phyloP scores from a whole-genome alignment of 179 eudicot species.

The Silene vulgaris region DNA sequence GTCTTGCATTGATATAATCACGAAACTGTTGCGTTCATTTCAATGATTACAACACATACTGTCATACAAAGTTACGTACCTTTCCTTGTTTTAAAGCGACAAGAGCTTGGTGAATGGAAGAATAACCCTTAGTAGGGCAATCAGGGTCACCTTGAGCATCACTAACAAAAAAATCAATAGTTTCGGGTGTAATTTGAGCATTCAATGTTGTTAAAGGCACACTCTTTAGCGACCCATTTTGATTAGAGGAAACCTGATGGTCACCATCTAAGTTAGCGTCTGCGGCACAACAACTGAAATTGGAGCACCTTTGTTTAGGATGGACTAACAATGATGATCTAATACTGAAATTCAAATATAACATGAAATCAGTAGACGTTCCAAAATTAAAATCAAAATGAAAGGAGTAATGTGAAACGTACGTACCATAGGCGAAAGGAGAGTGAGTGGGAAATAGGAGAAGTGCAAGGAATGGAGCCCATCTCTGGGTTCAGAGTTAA shows the following conservation, averaged over 20 bases:
- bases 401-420: neutral
- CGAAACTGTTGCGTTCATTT: neutral
- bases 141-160: slow-evolving; percentile 98
- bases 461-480: slow-evolving; percentile 37
- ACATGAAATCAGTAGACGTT: neutral
- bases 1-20: neutral
- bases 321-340: slow-evolving; percentile 26
- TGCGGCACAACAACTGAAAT: slow-evolving; percentile 45
- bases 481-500: slow-evolving; percentile 20
- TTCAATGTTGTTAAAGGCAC: slow-evolving; percentile 44
- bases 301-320: slow-evolving; percentile 30
- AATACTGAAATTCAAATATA: slow-evolving; percentile 17
- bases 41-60: no score
- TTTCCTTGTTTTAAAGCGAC: slow-evolving; percentile 52
- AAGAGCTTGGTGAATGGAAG: slow-evolving; percentile 70
- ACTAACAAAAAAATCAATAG: slow-evolving; percentile 76
- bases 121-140: slow-evolving; percentile 73
- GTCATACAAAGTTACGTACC: slow-evolving; percentile 33
- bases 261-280: slow-evolving; percentile 25
- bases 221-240: slow-evolving; percentile 37
- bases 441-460: slow-evolving; percentile 31
- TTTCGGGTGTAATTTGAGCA: slow-evolving; percentile 68
- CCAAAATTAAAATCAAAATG: neutral
- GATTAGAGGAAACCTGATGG: slow-evolving; percentile 13
- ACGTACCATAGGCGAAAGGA: slow-evolving; percentile 43